Evolutionary conservation across 495 filamentous ascomycete species (phyloP), one percentile per base, ranked within the genome.

Genomic region (Aspergillus ellipticus): DNA sequence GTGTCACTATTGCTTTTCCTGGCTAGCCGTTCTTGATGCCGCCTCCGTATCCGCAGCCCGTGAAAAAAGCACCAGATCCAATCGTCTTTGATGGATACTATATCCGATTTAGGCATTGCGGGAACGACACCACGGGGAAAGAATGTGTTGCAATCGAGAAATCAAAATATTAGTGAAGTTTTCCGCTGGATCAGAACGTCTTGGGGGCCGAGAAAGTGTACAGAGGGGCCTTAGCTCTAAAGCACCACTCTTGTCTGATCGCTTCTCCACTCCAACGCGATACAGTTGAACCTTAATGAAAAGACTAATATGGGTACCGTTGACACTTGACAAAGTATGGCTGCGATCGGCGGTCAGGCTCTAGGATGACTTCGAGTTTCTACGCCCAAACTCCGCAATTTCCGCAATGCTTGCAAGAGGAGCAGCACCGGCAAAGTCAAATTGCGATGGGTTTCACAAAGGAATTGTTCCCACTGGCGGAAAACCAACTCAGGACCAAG

Each of bases 401-500:
- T 28, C 22, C 45, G 45, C 45, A 48, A 22, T 48, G 28, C 20
- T 22, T 48, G 22, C 45, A n/a, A 48, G 45, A 28, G 45, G 15
- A 48, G 22, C 28, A 51, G 41, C 16, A 52, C 28, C 26, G 17
- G 19, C 46, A 17, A 59, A 59, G 37, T 31, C 26, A 55, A 19
- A 21, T 35, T 9, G 8, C 43, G 29, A 45, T 45, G 53, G 47
- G 50, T 48, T 39, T 28, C 26, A 51, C 21, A 13, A 28, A 52
- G 58, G 60, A 42, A 50, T 51, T 16, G 15, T 52, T 63, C 56
- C 60, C 53, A 66, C 57, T 63, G 57, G 60, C 17, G 54, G 54
- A 26, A 54, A 26, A 22, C 6, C 10, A 39, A 15, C 35, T 13
- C 35, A 15, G n/a, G 35, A 13, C 35, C 35, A 15, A 39, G 35